Evolutionary conservation across 345 rosid species (phyloP), one percentile per base, ranked within the genome.

Genomic region (Diplotaxis tenuifolia): DNA sequence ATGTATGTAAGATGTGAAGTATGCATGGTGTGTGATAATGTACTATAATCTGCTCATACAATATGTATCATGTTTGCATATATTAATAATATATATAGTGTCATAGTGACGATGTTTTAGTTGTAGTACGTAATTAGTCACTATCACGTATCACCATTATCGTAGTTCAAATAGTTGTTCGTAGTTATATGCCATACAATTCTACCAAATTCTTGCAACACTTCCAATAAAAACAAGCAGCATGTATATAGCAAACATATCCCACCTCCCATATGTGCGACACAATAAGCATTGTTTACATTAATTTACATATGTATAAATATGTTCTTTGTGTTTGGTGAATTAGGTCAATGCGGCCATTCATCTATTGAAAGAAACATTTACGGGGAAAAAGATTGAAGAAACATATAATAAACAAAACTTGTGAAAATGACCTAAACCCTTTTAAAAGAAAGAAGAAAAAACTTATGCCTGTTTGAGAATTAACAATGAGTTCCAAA

Each of bases 271-370:
- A 62, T 31, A 76, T 56, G 42, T 70, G 79, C 40, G 25, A 47
- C 42, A 56, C 79, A 28, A 31, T 5, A 54, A 9, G 45, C 15
- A 40, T 42, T 62, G 64, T 10, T 47, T 47, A 47, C 53, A 27
- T 57, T 57, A 10, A 7, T 21, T 34, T 19, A 60, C 34, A 22
- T 52, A 63, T 63, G 36, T 29, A 45, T 57, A 1, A 65, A 0
- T 40, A 40, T 15, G 42, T 49, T 67, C 29, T 32, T 67, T 67
- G 27, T 27, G 56, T 68, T 75, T 21, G 70, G 79, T 75, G 74
- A 75, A 69, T 62, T 68, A 75, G 70, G 79, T 53, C 40, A 29
- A 69, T 55, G 70, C 11, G 75, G 14, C 79, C 70, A 69, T 68
- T 75, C 65, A 42, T 69, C 20, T 47, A 10, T 5, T 27, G 20